These are phyloP conservation scores for Plasmodiophora brassicae DNA, from an alignment of 208 protist species.

Conservation along the genomic window DNA sequence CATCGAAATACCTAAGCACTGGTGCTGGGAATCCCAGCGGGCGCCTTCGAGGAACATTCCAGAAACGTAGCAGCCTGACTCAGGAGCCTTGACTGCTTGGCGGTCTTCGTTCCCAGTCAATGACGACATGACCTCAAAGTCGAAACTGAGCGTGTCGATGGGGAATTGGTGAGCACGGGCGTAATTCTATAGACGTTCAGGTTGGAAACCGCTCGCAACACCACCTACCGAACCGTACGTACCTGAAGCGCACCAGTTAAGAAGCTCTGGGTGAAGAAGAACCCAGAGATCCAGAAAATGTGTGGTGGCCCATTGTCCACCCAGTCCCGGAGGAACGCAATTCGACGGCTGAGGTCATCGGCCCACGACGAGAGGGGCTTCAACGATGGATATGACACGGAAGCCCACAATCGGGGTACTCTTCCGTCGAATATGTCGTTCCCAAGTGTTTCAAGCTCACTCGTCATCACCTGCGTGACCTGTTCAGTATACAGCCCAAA, in stretches of 20 bases:
- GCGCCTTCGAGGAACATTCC: constrained; percentile 58
- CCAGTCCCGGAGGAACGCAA: constrained; percentile 64
- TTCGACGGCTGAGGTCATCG: constrained; percentile 49
- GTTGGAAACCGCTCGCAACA: too few relatives aligned
- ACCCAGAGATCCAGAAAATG: constrained; percentile 69
- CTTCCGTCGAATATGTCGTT: constrained; percentile 26
- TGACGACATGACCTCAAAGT: constrained; percentile 50
- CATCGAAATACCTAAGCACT: neutral
- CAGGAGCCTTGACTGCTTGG: neutral
- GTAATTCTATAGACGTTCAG: constrained; percentile 45
- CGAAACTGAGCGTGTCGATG: constrained; percentile 56
- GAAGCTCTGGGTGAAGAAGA: constrained; percentile 93
- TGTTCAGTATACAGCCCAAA: neutral
- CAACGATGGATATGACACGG: constrained; percentile 61
- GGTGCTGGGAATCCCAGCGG: constrained; percentile 38
- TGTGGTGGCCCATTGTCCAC: constrained; percentile 51
- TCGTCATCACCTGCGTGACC: constrained; percentile 2
- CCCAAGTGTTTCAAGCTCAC: neutral
- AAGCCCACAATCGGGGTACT: constrained; percentile 49
- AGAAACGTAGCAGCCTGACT: constrained; percentile 56
- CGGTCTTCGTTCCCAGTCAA: too few relatives aligned
- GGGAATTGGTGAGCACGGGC: constrained; percentile 54
- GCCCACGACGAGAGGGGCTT: constrained; percentile 60
- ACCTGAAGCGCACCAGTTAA: constrained; percentile 60
- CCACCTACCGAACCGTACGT: too few relatives aligned